Evolutionary conservation across 139 green algal genomes (phyloP).

Genomic region (Diplosphaera chodatii): DNA sequence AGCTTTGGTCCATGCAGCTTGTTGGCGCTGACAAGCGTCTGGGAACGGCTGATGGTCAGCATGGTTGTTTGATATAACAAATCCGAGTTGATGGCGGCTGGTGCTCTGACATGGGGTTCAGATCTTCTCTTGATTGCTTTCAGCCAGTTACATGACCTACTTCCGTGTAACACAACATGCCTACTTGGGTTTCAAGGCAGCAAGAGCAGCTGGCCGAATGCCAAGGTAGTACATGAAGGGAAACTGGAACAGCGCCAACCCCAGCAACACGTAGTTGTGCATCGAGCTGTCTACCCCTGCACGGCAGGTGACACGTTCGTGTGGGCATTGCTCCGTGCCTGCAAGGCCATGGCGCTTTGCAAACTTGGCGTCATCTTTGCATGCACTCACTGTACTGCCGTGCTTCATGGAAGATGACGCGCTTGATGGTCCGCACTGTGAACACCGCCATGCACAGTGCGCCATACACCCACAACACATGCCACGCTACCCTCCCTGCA

Average conservation of each 20-base stretch:
- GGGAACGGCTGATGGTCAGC: too few relatives aligned
- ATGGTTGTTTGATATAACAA: too few relatives aligned
- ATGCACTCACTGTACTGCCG: constrained; percentile 46
- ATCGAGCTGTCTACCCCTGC: constrained; percentile 55
- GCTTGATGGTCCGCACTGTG: constrained; percentile 90
- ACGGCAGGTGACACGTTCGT: background rate
- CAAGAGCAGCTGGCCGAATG: background rate
- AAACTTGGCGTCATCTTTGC: too few relatives aligned
- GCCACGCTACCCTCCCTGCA: constrained; percentile 55
- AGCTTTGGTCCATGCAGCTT: too few relatives aligned
- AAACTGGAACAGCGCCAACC: constrained; percentile 74
- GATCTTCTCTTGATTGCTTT: too few relatives aligned
- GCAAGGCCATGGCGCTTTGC: too few relatives aligned
- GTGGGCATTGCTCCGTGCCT: too few relatives aligned
- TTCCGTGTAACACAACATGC: too few relatives aligned
- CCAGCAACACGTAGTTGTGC: constrained; percentile 85
- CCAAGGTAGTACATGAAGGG: constrained; percentile 63
- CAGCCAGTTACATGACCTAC: too few relatives aligned
- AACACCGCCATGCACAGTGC: constrained; percentile 77
- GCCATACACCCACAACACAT: constrained; percentile 63
- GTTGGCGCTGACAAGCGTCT: too few relatives aligned
- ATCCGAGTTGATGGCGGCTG: too few relatives aligned
- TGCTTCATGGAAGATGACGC: constrained; percentile 78
- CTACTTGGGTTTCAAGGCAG: background rate
- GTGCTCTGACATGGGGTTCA: too few relatives aligned